Evolutionary conservation across 345 rosid genomes (phyloP).

Genomic region (Eucalyptus brandiana): DNA sequence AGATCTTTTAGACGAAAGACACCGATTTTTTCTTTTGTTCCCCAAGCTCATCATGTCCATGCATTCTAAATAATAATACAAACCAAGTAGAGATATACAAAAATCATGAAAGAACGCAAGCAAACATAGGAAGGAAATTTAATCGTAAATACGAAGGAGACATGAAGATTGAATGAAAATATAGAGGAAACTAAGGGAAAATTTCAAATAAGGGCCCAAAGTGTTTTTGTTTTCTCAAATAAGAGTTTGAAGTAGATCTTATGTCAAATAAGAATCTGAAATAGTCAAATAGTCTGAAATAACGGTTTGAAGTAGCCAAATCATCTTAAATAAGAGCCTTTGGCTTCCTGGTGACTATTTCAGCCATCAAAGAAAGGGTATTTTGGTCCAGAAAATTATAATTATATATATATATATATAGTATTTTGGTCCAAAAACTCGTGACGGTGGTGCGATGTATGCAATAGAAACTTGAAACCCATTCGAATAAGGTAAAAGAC

Average conservation of each 20-base stretch:
- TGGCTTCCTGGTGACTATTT: too few species aligned
- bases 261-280: too few species aligned
- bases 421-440: constrained; percentile 50
- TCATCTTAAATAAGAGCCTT: too few species aligned
- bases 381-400: too few species aligned
- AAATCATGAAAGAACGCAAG: neutral
- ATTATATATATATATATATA: too few species aligned
- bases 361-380: too few species aligned
- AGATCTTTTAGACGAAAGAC: neutral
- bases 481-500: constrained; percentile 52
- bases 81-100: neutral
- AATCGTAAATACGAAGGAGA: neutral
- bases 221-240: too few species aligned
- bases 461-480: constrained; percentile 74
- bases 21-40: neutral
- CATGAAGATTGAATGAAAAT: neutral
- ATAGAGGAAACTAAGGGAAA: neutral
- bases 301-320: too few species aligned
- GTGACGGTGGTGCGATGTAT: constrained; percentile 70
- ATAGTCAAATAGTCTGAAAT: too few species aligned
- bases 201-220: too few species aligned
- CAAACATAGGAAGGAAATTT: neutral
- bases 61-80: neutral
- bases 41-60: neutral
- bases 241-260: too few species aligned